Evolutionary conservation across 2,329 filamentous ascomycete species (phyloP).

Genomic region (Aureobasidium sp.): DNA sequence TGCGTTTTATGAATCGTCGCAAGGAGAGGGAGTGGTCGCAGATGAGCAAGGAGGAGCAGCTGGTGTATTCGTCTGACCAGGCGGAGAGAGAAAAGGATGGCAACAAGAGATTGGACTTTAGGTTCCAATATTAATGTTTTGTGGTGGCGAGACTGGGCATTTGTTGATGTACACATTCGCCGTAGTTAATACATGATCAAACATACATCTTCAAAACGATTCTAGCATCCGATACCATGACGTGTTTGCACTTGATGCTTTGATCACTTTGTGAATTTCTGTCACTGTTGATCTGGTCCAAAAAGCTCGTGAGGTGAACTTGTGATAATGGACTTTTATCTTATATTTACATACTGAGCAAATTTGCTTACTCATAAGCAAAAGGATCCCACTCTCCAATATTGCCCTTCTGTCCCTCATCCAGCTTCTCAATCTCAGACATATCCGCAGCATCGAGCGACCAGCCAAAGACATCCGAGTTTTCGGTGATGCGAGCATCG

Average conservation of each 20-base stretch:
- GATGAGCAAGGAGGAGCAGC: slow-evolving; percentile 41
- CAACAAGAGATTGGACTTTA: slow-evolving; percentile 15
- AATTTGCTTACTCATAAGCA: slow-evolving; percentile 15
- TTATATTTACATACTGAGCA: neutral
- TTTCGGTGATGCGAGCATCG: slow-evolving; percentile 29
- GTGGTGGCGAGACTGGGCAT: too few relatives aligned
- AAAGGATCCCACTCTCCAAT: slow-evolving; percentile 20
- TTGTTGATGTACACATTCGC: neutral
- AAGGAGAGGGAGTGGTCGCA: slow-evolving; percentile 42
- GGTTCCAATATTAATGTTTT: slow-evolving; percentile 6
- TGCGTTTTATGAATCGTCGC: slow-evolving; percentile 42
- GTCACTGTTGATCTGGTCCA: too few relatives aligned
- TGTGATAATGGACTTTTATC: neutral
- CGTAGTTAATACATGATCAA: neutral
- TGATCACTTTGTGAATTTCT: neutral
- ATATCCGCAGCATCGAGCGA: slow-evolving; percentile 32
- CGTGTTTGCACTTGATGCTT: neutral
- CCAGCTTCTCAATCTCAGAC: slow-evolving; percentile 28
- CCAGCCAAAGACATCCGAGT: slow-evolving; percentile 32
- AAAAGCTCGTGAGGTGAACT: neutral
- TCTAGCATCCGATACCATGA: slow-evolving; percentile 15
- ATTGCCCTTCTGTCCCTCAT: slow-evolving; percentile 23
- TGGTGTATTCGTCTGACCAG: slow-evolving; percentile 40
- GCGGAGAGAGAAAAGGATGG: slow-evolving; percentile 11
- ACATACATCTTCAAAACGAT: slow-evolving; percentile 34